Conservation (phyloP, 805 yeast species). For the Cyberlindnera americana region DNA sequence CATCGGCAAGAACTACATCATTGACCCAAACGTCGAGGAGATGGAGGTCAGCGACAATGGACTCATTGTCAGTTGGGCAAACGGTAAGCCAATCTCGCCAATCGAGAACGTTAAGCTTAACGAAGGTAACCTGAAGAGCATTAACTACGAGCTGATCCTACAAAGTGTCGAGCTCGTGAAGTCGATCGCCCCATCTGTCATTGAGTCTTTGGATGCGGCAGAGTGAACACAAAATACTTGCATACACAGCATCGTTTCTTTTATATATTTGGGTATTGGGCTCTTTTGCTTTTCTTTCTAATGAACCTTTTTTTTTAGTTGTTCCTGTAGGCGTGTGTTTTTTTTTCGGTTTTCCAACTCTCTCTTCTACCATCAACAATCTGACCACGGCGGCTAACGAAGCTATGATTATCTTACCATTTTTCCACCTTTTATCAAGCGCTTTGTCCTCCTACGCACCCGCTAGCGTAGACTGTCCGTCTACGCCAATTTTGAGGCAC, state of each 20-base stretch:
- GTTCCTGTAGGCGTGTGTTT: too few species aligned
- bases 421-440: too few species aligned
- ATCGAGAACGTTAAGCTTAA: constrained; percentile 65
- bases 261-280: not conserved
- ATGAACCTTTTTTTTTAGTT: too few species aligned
- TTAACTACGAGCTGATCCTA: constrained; percentile 43
- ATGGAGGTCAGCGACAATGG: constrained; percentile 88
- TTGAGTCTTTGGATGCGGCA: constrained; percentile 27
- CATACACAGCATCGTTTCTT: too few species aligned
- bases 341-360: too few species aligned
- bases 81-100: constrained; percentile 69
- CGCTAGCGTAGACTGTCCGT: too few species aligned
- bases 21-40: constrained; percentile 90
- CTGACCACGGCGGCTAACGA: constrained; percentile 1
- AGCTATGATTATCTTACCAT: too few species aligned
- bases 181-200: constrained; percentile 59
- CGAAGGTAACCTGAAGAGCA: constrained; percentile 49
- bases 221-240: too few species aligned
- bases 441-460: too few species aligned
- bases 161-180: constrained; percentile 57
- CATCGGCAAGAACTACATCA: constrained; percentile 58
- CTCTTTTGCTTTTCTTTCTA: too few species aligned
- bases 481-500: too few species aligned
- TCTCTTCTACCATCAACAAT: too few species aligned
- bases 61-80: constrained; percentile 65